A percentile compares a stretch with the other conserved stretches of the same genome.
Evolutionary conservation across 208 protist genomes (phyloP).

Genomic region (Tritrichomonas foetus): DNA sequence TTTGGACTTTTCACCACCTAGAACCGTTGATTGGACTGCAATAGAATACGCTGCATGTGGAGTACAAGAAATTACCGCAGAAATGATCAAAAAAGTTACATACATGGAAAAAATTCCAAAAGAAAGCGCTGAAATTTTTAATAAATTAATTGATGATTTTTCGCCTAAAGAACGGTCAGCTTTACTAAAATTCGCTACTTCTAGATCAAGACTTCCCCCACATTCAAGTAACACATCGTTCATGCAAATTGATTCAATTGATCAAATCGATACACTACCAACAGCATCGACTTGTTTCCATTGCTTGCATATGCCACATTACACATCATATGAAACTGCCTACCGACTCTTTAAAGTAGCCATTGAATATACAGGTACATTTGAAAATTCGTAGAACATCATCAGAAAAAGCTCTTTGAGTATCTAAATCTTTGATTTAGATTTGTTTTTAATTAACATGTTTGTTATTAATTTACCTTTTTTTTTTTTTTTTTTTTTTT

Average conservation of each 20-base stretch:
- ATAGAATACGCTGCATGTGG: neutral
- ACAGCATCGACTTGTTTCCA: constrained; percentile 13
- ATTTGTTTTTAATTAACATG: too few relatives aligned
- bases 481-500: too few relatives aligned
- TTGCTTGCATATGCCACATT: neutral
- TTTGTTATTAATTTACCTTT: too few relatives aligned
- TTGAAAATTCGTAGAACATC: too few relatives aligned
- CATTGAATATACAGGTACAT: constrained; percentile 26
- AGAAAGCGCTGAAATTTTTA: too few relatives aligned
- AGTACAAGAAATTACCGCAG: neutral
- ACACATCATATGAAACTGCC: neutral
- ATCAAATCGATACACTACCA: neutral
- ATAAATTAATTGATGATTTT: too few relatives aligned
- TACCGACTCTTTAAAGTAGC: neutral
- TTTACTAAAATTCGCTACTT: neutral
- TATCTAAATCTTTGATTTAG: too few relatives aligned
- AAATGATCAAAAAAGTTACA: too few relatives aligned
- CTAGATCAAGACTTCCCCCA: neutral
- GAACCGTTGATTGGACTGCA: neutral
- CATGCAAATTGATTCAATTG: neutral
- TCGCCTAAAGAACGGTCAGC: too few relatives aligned
- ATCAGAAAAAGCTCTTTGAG: too few relatives aligned
- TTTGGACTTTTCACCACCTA: neutral
- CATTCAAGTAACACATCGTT: neutral
- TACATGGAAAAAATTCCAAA: too few relatives aligned